Evolutionary conservation across 2,329 filamentous ascomycete genomes (phyloP).

Genomic region (Penicillium hesseltinei): DNA sequence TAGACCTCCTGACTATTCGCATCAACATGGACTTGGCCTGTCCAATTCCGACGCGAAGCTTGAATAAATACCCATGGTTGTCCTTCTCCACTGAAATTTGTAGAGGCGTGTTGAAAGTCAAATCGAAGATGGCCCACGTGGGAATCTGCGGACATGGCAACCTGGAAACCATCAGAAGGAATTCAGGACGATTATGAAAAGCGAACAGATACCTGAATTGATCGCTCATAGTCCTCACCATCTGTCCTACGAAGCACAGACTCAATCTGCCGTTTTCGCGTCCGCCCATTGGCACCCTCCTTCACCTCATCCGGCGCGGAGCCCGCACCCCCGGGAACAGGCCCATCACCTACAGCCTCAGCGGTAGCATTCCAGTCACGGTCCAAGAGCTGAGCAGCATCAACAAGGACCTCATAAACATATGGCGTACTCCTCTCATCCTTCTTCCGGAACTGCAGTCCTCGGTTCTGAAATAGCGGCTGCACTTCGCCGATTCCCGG

Average conservation of each 20-base stretch:
- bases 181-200: neutral
- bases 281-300: slow-evolving; percentile 45
- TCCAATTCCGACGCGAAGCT: slow-evolving; percentile 49
- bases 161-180: slow-evolving; percentile 3
- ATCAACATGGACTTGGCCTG: slow-evolving; percentile 44
- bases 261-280: slow-evolving; percentile 25
- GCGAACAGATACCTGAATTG: slow-evolving; percentile 11
- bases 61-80: slow-evolving; percentile 46
- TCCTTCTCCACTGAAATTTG: neutral
- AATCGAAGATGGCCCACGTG: slow-evolving; percentile 46
- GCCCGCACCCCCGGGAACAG: slow-evolving; percentile 44
- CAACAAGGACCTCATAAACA: slow-evolving; percentile 47
- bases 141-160: slow-evolving; percentile 44
- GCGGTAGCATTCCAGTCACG: slow-evolving; percentile 40
- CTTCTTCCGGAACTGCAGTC: slow-evolving; percentile 43
- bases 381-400: slow-evolving; percentile 37
- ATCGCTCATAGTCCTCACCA: neutral
- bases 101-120: slow-evolving; percentile 32
- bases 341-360: slow-evolving; percentile 30
- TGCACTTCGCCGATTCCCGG: slow-evolving; percentile 38
- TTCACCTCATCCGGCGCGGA: slow-evolving; percentile 36
- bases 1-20: slow-evolving; percentile 38
- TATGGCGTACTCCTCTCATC: slow-evolving; percentile 48
- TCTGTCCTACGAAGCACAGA: neutral
- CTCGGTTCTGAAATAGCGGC: slow-evolving; percentile 44